Percentiles rank a stretch among this genome's conserved stretches.
Evolutionary conservation across 176 grass and related monocot species (phyloP).

Genomic region (Areca catechu): DNA sequence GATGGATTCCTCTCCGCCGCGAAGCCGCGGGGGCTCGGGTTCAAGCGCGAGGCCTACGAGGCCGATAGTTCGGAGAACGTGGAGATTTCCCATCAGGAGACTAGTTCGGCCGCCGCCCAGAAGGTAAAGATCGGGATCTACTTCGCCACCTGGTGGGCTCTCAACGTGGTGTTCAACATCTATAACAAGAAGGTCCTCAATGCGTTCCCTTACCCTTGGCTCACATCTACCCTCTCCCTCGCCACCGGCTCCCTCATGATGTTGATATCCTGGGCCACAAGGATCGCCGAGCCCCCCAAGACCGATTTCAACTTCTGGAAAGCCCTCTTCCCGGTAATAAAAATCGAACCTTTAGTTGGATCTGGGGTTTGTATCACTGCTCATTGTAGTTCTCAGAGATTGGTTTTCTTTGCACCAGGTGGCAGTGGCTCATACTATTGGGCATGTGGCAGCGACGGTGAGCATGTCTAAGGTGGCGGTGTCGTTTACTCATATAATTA

Average conservation of each 20-base stretch:
- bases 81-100: conserved; percentile 22
- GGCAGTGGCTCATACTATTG: conserved; percentile 79
- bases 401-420: conserved; percentile 40
- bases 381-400: background rate
- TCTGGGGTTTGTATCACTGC: too few species aligned
- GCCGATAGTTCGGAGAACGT: conserved; percentile 39
- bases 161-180: conserved; percentile 97
- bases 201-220: conserved; percentile 90
- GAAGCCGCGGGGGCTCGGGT: background rate
- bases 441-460: conserved; percentile 84
- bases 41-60: conserved; percentile 23
- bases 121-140: conserved; percentile 82
- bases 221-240: conserved; percentile 75
- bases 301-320: conserved; percentile 87
- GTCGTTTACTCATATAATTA: conserved; percentile 96
- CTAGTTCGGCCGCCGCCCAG: conserved; percentile 26
- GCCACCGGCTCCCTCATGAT: conserved; percentile 70
- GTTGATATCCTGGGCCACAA: conserved; percentile 71
- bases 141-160: conserved; percentile 89
- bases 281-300: conserved; percentile 63
- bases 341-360: background rate
- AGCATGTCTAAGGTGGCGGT: conserved; percentile 98
- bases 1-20: background rate
- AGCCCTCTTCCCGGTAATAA: conserved; percentile 64
- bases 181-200: conserved; percentile 98